A percentile compares a stretch with the other conserved stretches of the same genome.
These are phyloP conservation scores for Hypoxylon sp. DNA, from an alignment of 2,329 filamentous ascomycete species.

Conservation along the genomic window DNA sequence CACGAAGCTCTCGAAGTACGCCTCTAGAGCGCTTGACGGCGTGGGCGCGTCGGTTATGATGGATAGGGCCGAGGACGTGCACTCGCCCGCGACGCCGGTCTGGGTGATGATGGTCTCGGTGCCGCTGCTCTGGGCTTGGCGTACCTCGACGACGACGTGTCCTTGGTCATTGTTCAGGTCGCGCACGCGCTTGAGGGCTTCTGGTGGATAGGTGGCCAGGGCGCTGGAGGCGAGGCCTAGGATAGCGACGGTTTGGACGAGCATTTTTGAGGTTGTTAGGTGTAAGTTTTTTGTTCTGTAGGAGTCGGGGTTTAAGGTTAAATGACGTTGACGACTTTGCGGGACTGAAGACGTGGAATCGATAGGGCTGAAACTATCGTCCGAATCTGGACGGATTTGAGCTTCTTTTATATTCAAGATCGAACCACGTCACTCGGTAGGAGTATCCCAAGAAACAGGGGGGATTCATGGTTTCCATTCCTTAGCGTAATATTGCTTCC, in stretches of 20 bases:
- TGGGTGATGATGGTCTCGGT: neutral
- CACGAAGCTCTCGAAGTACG: constrained; percentile 29
- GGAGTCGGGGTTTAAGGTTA: neutral
- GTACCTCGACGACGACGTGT: constrained; percentile 36
- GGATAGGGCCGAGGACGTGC: constrained; percentile 16
- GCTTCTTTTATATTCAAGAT: neutral
- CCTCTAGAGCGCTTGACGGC: constrained; percentile 13
- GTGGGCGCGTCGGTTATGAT: constrained; percentile 33
- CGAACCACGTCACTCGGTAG: neutral
- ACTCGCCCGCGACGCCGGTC: constrained; percentile 14
- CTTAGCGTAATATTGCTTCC: neutral
- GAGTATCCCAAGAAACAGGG: neutral
- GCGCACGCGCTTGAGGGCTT: constrained; percentile 35
- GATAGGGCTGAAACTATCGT: constrained; percentile 8
- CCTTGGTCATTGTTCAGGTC: constrained; percentile 13
- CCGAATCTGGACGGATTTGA: neutral
- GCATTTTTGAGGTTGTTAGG: constrained; percentile 34
- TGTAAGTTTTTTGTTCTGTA: neutral
- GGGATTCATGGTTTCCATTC: neutral
- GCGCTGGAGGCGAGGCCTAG: constrained; percentile 46
- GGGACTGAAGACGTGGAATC: neutral
- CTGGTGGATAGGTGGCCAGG: constrained; percentile 38
- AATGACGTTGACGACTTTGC: neutral
- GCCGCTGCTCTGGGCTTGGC: constrained; percentile 21
- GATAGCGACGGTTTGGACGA: constrained; percentile 33